A percentile compares a stretch with the other conserved stretches of the same genome.
These are phyloP conservation scores for Eremothecium sinecaudum DNA, from an alignment of 1,139 yeast species.

Conservation along the genomic window DNA sequence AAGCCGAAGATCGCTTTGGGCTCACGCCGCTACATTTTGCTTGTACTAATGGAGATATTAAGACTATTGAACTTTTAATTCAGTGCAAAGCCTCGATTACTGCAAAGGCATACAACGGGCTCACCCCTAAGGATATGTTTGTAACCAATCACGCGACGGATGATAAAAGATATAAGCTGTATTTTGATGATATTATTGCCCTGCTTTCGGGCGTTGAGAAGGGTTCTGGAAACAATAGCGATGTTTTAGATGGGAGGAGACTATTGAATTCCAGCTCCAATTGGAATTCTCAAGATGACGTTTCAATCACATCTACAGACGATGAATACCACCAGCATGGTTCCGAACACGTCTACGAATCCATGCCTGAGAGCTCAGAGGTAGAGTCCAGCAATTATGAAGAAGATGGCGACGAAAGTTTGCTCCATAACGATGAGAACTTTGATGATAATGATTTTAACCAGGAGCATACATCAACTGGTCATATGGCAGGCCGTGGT, in stretches of 20 bases:
- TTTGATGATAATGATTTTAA: slow-evolving; percentile 17
- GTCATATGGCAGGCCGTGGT: neutral
- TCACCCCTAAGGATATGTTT: slow-evolving; percentile 39
- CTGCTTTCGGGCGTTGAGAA: slow-evolving; percentile 4
- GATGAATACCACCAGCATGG: slow-evolving; percentile 23
- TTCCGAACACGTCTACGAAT: slow-evolving; percentile 19
- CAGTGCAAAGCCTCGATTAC: slow-evolving; percentile 55
- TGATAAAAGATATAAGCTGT: slow-evolving; percentile 12
- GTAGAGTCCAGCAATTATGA: slow-evolving; percentile 24
- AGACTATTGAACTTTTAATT: slow-evolving; percentile 35
- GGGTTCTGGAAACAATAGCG: slow-evolving; percentile 8
- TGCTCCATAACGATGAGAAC: slow-evolving; percentile 17
- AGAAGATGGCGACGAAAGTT: slow-evolving; percentile 29
- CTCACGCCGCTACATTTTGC: slow-evolving; percentile 84
- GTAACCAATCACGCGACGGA: slow-evolving; percentile 32
- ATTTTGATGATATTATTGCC: slow-evolving; percentile 14
- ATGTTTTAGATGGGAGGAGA: slow-evolving; percentile 14
- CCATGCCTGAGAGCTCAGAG: slow-evolving; percentile 25
- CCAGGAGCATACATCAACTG: slow-evolving; percentile 9
- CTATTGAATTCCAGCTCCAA: slow-evolving; percentile 39
- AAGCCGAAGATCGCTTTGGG: slow-evolving; percentile 68
- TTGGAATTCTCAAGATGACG: slow-evolving; percentile 49
- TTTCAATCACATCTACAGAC: slow-evolving; percentile 21
- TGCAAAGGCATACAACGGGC: slow-evolving; percentile 47
- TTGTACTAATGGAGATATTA: slow-evolving; percentile 61